phyloP scores from a whole-genome alignment of 2,329 filamentous ascomycete genomes.

The Salinomyces thailandicus region DNA sequence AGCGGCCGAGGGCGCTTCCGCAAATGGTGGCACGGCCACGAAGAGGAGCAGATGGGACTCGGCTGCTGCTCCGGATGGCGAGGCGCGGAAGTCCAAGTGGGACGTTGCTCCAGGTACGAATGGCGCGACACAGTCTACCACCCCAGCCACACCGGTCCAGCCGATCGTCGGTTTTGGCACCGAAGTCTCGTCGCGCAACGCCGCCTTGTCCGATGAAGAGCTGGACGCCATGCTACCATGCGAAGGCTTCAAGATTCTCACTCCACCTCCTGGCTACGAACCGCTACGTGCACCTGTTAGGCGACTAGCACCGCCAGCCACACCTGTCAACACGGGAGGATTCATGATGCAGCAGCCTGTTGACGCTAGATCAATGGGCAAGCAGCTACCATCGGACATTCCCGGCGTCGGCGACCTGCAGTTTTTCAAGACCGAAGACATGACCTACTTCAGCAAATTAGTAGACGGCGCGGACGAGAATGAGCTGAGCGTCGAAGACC shows the following conservation, averaged over 20 bases:
- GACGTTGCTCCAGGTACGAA: conserved; percentile 65
- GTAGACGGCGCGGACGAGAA: conserved; percentile 92
- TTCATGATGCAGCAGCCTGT: conserved; percentile 98
- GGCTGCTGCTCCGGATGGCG: conserved; percentile 43
- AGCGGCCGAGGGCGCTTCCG: conserved; percentile 8
- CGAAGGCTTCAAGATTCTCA: conserved; percentile 85
- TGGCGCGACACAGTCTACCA: conserved; percentile 64
- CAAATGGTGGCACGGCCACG: conserved; percentile 18
- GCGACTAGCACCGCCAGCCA: conserved; percentile 62
- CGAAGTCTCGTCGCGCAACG: conserved; percentile 69
- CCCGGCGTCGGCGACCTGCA: conserved; percentile 91
- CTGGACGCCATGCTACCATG: conserved; percentile 82
- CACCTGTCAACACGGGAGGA: conserved; percentile 57
- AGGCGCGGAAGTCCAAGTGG: conserved; percentile 71
- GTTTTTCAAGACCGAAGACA: conserved; percentile 97
- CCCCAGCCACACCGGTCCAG: conserved; percentile 64
- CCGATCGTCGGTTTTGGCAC: conserved; percentile 56
- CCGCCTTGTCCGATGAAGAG: conserved; percentile 82
- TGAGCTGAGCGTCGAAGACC: conserved; percentile 78
- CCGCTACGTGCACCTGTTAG: conserved; percentile 68
- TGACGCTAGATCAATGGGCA: conserved; percentile 68
- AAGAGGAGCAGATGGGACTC: conserved; percentile 87
- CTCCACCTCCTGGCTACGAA: conserved; percentile 84
- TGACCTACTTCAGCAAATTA: conserved; percentile 96
- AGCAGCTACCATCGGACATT: conserved; percentile 88